Evolutionary conservation across 2,329 filamentous ascomycete genomes (phyloP).

Genomic region (Talaromyces funiculosus): DNA sequence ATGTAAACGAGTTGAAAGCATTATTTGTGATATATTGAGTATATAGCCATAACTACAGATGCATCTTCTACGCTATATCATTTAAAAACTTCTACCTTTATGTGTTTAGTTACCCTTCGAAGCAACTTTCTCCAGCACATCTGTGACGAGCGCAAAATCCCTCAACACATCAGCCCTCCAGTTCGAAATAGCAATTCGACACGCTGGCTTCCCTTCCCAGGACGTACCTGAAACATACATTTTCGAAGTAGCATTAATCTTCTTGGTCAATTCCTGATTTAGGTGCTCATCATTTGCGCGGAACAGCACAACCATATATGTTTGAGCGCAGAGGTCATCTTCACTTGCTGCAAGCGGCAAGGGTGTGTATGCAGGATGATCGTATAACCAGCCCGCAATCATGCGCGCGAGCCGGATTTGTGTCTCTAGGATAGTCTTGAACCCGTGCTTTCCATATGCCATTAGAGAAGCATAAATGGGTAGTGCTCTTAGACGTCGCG

Average conservation of each 20-base stretch:
- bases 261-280: slow-evolving; percentile 62
- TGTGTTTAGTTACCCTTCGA: neutral
- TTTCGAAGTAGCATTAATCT: slow-evolving; percentile 66
- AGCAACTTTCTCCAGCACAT: slow-evolving; percentile 52
- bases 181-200: slow-evolving; percentile 78
- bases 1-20: neutral
- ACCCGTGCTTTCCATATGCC: slow-evolving; percentile 65
- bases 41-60: neutral
- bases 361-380: slow-evolving; percentile 59
- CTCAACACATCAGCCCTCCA: slow-evolving; percentile 68
- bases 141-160: slow-evolving; percentile 61
- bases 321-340: slow-evolving; percentile 45
- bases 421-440: slow-evolving; percentile 62
- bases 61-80: neutral
- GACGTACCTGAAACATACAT: slow-evolving; percentile 79
- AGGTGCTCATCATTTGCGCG: slow-evolving; percentile 59
- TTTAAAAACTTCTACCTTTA: neutral
- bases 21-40: neutral
- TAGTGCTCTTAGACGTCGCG: slow-evolving; percentile 81
- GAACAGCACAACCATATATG: slow-evolving; percentile 72
- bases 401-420: slow-evolving; percentile 67
- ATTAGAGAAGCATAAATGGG: slow-evolving; percentile 77
- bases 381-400: slow-evolving; percentile 59
- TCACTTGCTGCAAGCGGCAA: slow-evolving; percentile 47
- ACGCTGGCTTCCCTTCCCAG: slow-evolving; percentile 69